A percentile compares a stretch with the other conserved stretches of the same genome.
These are phyloP conservation scores for Silene noctiflora DNA, from an alignment of 179 eudicot species.

Conservation along the genomic window DNA sequence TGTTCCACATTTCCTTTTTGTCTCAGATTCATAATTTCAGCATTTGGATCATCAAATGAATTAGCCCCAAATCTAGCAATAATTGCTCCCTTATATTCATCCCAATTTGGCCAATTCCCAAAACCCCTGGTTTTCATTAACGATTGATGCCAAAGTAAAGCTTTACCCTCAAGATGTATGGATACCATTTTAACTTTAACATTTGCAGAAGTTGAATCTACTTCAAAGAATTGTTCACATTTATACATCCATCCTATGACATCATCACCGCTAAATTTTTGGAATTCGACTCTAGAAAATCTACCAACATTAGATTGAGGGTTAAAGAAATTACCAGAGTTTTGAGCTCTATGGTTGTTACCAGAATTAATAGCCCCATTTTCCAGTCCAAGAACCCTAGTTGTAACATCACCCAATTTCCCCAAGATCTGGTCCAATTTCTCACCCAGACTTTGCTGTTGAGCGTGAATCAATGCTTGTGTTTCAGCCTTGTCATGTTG, in stretches of 20 bases:
- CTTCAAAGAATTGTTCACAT: no score
- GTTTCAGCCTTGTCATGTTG: neutral
- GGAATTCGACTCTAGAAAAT: neutral
- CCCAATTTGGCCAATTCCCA: neutral
- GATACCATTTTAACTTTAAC: constrained; percentile 1
- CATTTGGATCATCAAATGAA: constrained; percentile 1
- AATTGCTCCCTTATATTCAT: neutral
- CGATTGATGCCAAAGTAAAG: neutral
- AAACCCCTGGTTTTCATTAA: neutral
- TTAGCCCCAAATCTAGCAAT: neutral
- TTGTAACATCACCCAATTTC: no score
- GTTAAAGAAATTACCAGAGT: neutral
- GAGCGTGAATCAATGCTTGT: neutral
- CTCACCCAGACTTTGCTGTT: neutral
- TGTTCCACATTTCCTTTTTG: neutral
- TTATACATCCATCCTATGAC: neutral
- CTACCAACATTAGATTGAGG: neutral
- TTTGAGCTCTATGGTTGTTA: neutral
- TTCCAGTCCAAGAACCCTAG: neutral
- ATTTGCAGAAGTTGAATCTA: neutral
- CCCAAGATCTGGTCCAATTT: neutral
- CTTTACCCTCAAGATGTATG: neutral
- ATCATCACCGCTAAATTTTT: neutral
- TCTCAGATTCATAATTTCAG: constrained; percentile 5
- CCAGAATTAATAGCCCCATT: neutral